Evolutionary conservation across 1,284 basidiomycete species (phyloP).

Genomic region (Trichosporon sp.): DNA sequence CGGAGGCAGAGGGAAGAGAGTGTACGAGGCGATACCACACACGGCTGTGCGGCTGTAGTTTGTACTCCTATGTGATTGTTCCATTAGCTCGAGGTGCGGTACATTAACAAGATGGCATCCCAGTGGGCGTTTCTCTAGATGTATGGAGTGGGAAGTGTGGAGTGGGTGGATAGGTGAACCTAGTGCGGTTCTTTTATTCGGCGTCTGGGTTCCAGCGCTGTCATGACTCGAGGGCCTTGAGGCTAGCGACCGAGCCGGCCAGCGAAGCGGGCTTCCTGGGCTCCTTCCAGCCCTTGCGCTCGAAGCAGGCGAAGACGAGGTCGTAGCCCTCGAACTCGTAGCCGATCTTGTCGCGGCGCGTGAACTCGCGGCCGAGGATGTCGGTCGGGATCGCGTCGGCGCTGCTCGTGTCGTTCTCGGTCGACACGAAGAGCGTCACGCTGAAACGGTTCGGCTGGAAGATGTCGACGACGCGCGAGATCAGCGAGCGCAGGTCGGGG

Average conservation of each 20-base stretch:
- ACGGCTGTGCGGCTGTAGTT: neutral
- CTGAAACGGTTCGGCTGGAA: slow-evolving; percentile 86
- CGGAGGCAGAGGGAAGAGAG: neutral
- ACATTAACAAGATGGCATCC: neutral
- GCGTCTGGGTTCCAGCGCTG: neutral
- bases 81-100: neutral
- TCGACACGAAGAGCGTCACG: slow-evolving; percentile 88
- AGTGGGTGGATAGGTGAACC: neutral
- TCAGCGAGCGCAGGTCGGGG: slow-evolving; percentile 69
- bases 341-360: slow-evolving; percentile 89
- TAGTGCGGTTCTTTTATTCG: neutral
- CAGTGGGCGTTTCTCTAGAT: neutral
- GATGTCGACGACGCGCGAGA: slow-evolving; percentile 82
- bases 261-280: slow-evolving; percentile 11
- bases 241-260: neutral
- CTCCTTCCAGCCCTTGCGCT: slow-evolving; percentile 51
- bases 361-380: slow-evolving; percentile 47
- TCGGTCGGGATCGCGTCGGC: slow-evolving; percentile 34
- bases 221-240: slow-evolving; percentile 6
- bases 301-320: slow-evolving; percentile 86
- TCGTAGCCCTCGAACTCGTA: slow-evolving; percentile 97
- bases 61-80: neutral
- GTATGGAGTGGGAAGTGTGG: neutral
- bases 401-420: slow-evolving; percentile 52
- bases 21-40: neutral